phyloP scores from a whole-genome alignment of 345 rosid species.

The Durio zibethinus region DNA sequence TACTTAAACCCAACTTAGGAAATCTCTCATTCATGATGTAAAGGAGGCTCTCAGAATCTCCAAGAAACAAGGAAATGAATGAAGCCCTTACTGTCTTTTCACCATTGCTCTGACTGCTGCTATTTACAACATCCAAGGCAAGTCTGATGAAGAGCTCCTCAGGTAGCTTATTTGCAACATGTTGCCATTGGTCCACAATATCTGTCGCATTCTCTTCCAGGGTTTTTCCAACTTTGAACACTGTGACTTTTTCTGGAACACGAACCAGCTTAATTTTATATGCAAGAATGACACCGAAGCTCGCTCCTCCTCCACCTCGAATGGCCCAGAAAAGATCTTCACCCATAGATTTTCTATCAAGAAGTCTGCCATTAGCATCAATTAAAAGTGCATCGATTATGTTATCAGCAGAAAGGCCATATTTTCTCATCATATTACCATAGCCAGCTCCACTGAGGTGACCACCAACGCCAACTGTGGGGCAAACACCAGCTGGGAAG shows the following conservation, averaged over 20 bases:
- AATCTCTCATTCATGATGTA: too few relatives aligned
- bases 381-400: not conserved
- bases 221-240: not conserved
- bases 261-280: slow-evolving; percentile 1
- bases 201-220: not conserved
- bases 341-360: not conserved
- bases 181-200: slow-evolving; percentile 2
- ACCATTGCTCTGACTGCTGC: too few relatives aligned
- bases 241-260: not conserved
- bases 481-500: slow-evolving; percentile 10
- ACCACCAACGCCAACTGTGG: not conserved
- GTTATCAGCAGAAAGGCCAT: not conserved
- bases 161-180: not conserved
- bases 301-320: slow-evolving; percentile 6
- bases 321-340: too few relatives aligned
- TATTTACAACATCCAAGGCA: not conserved
- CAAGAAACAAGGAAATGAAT: too few relatives aligned
- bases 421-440: slow-evolving; percentile 2
- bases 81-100: too few relatives aligned
- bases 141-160: slow-evolving; percentile 1
- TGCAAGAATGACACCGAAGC: not conserved
- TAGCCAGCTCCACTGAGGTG: slow-evolving; percentile 1
- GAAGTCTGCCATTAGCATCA: not conserved
- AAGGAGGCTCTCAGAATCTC: too few relatives aligned
- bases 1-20: too few relatives aligned